Percentiles rank a stretch among this genome's conserved stretches.
Conservation (phyloP, 345 rosid species). For the Gossypium rotundifolium region DNA sequence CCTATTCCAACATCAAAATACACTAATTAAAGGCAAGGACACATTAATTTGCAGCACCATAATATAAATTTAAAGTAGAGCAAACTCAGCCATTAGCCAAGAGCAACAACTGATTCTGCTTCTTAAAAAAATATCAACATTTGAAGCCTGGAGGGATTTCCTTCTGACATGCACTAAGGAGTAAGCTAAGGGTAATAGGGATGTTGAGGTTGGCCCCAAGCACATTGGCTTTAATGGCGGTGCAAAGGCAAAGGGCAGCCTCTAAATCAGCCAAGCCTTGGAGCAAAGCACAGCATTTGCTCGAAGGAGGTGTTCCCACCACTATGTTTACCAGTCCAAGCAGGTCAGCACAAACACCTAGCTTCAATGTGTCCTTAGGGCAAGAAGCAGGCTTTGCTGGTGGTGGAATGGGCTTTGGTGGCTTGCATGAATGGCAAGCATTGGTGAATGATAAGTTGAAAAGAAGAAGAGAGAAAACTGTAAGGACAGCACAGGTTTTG, state of each 20-base stretch:
- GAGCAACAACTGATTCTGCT: not conserved
- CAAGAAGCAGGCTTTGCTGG: conserved; percentile 18
- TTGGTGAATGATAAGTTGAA: conserved; percentile 20
- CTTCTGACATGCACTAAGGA: conserved; percentile 39
- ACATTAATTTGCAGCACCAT: too few relatives aligned
- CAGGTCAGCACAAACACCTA: conserved; percentile 44
- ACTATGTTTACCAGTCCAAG: conserved; percentile 34
- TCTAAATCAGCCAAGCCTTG: conserved; percentile 40
- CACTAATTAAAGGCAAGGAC: not conserved
- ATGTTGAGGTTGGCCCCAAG: conserved; percentile 43
- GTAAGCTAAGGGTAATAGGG: conserved; percentile 31
- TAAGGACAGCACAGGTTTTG: conserved; percentile 16
- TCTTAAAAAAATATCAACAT: conserved; percentile 14
- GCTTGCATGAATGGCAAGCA: conserved; percentile 28
- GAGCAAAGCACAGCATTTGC: conserved; percentile 46
- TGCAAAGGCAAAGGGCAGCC: conserved; percentile 58
- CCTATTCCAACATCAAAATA: not conserved
- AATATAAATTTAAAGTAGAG: too few relatives aligned
- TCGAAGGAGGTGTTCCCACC: conserved; percentile 32
- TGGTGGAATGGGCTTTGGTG: not conserved
- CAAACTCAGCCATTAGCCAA: not conserved
- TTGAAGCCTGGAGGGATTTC: conserved; percentile 42
- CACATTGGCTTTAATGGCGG: conserved; percentile 49
- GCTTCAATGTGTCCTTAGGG: conserved; percentile 41
- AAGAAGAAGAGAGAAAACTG: conserved; percentile 37